Base-by-base conservation (phyloP, 768 basidiomycete species). In the Butyriboletus loyo region DNA sequence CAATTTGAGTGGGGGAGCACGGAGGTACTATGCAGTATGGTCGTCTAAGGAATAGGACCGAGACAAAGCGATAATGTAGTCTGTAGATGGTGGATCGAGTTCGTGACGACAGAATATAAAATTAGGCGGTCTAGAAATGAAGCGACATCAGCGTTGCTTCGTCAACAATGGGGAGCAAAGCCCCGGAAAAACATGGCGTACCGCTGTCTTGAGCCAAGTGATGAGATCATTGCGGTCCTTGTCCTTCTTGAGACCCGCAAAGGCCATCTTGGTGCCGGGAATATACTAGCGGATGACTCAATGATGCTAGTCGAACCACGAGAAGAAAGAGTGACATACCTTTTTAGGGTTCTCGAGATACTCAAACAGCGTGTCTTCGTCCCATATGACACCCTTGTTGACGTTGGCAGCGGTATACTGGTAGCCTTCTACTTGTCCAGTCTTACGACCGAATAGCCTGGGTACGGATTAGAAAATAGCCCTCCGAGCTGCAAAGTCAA, bases 281-380 rank as follows among this genome's bases (percentile, higher is more conserved):
- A 95, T 95, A 77, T 93, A 94, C 89, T 91, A 53, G 40, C 40
- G 25, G 9, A n/a, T 1, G 21, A 3, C 28, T 53, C 45, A 0
- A 30, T 25, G 7, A 13, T 10, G 5, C 7, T 31, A 9, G 22
- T 7, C n/a, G 5, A 10, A 10, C 4, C 22, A 27, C 21, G 35
- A 7, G 0, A 17, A 32, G 7, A 15, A 3, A 5, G 3, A 3
- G 1, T 5, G 11, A 49, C 79, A 56, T 53, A 89, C 92, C 83
- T 96, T 96, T 81, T 98, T 98, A 55, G 95, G 95, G 80, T 97
- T 93, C 75, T 93, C 90, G 49, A 94, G 84, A 73, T 94, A 94
- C 53, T 95, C 95, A 69, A 96, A 97, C 35, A 98, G 80, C n/a
- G 93, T 96, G 17, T 85, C 46, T 73, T 92, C 87, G 32, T 78